Evolutionary conservation across 192 early-diverging fungal genomes (phyloP), one percentile per base, ranked within the genome.

Genomic region (Podila epicladia): DNA sequence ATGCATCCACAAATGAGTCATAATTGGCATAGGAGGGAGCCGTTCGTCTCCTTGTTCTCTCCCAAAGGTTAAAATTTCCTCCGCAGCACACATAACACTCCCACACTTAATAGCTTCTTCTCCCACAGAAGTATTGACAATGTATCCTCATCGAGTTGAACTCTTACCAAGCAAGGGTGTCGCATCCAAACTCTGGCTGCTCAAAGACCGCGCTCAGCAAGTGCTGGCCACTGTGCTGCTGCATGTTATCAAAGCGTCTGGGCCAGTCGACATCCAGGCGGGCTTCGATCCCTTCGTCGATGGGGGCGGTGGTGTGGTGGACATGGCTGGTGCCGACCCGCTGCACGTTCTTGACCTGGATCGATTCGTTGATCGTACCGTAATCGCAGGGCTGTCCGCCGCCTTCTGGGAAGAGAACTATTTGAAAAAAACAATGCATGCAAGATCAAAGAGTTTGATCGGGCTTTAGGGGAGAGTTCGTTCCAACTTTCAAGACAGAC

Each of bases 181-280:
- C 74, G n/a, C 89, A 82, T 6, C 85, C 79, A 66, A 85, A 89
- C 58, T 89, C 87, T 22, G 79, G 83, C 45, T 87, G 82, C 67
- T 90, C 91, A 22, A 92, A 84, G 29, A 93, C 65, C 1, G 91
- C 93, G 69, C 89, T 91, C 13, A 94, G 71, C 38, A 94, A 75
- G 68, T 94, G 93, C 62, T 94, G 93, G 28, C 92, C 92, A 62
- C 85, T 88, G 67, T 95, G 93, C 74, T 93, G 93, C 72, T 93
- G 92, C 85, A 92, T 89, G 60, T 93, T 89, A 65, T 95, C 92
- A 38, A 85, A 88, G 7, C 93, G 86, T 35, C 91, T 84, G 22
- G 72, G 71, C 90, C 92, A 93, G 64, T 93, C 91, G 5, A 94
- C 69, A 24, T 78, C 82, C 9, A 93, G 75, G 2, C 66, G 62